These are phyloP conservation scores for Dalbergia cultrata DNA, from an alignment of 306 rosid genomes.

Conservation along the genomic window DNA sequence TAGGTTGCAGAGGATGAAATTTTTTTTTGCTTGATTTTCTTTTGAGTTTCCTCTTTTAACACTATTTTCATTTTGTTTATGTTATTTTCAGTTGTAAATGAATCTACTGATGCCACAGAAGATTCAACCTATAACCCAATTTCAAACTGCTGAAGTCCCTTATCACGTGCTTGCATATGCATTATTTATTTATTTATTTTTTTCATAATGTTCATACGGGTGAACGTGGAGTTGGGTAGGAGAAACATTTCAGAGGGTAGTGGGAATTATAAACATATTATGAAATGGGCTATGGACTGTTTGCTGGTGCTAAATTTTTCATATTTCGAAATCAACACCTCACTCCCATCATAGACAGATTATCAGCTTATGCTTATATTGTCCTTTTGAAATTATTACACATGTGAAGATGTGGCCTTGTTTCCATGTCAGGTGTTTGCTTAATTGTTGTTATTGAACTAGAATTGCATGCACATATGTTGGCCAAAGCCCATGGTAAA, in stretches of 20 bases:
- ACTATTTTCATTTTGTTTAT: not conserved
- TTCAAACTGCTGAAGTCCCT: not conserved
- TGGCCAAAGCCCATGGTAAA: constrained; percentile 52
- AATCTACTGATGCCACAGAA: not conserved
- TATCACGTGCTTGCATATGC: not conserved
- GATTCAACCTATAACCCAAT: not conserved
- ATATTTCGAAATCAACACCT: not conserved
- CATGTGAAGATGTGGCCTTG: not conserved
- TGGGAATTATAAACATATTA: not conserved
- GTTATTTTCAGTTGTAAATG: not conserved
- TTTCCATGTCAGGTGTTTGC: constrained; percentile 52
- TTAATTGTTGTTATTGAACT: constrained; percentile 8
- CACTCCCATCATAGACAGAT: not conserved
- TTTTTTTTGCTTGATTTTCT: not conserved
- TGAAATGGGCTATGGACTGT: not conserved
- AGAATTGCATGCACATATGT: constrained; percentile 66
- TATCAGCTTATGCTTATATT: not conserved
- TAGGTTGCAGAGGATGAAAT: not conserved
- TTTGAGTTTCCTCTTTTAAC: not conserved
- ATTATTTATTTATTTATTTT: not conserved
- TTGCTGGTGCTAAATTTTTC: constrained; percentile 18
- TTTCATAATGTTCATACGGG: not conserved
- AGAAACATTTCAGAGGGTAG: not conserved
- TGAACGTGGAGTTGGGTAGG: not conserved
- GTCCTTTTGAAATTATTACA: constrained; percentile 1